Percentiles rank a stretch among this genome's conserved stretches.
These are phyloP conservation scores for Globisporangium nunn DNA, from an alignment of 352 stramenopile genomes.

Conservation along the genomic window DNA sequence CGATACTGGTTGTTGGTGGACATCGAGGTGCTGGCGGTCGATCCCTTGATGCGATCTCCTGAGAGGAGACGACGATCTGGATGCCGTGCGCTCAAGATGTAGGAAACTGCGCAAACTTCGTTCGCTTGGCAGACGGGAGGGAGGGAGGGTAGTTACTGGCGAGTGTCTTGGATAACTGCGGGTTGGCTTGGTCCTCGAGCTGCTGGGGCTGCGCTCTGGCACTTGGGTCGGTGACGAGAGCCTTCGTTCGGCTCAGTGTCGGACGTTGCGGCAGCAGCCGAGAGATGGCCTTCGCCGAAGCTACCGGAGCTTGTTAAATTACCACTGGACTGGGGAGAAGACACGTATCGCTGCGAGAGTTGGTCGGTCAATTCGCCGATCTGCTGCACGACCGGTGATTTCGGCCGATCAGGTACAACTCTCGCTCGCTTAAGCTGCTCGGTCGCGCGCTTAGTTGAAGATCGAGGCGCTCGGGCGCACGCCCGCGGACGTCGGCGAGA, in stretches of 20 bases:
- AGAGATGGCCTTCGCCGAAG: not conserved
- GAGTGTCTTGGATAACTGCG: not conserved
- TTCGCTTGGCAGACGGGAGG: not conserved
- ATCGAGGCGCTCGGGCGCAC: constrained; percentile 14
- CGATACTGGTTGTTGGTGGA: not conserved
- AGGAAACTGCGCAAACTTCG: not conserved
- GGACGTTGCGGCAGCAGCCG: not conserved
- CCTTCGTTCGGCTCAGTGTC: not conserved
- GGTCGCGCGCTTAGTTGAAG: constrained; percentile 13
- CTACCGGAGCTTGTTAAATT: not conserved
- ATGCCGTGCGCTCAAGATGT: not conserved
- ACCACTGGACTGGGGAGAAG: not conserved
- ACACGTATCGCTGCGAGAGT: not conserved
- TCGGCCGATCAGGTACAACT: no score
- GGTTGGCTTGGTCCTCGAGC: not conserved
- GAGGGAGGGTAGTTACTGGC: no score
- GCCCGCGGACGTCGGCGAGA: constrained; percentile 16
- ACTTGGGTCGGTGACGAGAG: not conserved
- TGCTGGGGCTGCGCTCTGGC: not conserved
- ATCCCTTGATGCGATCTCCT: not conserved
- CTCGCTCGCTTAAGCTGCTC: not conserved
- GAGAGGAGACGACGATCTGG: not conserved
- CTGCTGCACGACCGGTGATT: not conserved
- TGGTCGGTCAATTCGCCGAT: not conserved
- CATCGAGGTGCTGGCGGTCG: not conserved